Percentiles rank a stretch among this genome's conserved stretches.
Conservation (phyloP, 1,139 yeast genomes). For the Magnusiomyces paraingens region DNA sequence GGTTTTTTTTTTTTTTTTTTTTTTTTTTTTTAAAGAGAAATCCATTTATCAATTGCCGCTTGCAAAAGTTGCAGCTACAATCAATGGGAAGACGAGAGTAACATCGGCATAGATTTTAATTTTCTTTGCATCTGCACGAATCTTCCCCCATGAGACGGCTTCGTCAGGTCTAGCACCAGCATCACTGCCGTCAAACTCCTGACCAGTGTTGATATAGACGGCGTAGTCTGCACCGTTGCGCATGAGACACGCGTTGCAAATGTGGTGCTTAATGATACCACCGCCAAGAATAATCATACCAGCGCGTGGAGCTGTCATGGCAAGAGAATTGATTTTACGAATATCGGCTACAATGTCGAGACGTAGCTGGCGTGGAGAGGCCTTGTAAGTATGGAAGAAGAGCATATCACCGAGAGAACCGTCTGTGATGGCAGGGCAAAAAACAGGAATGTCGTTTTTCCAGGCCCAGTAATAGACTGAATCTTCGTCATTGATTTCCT, state of each 20-base stretch:
- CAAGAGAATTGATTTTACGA: constrained; percentile 80
- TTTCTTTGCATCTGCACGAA: constrained; percentile 84
- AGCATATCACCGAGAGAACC: constrained; percentile 99
- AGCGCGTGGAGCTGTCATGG: constrained; percentile 93
- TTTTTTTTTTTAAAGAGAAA: too few species aligned
- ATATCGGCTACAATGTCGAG: constrained; percentile 92
- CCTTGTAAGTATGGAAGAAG: constrained; percentile 93
- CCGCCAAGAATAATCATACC: constrained; percentile 97
- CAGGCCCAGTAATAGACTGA: constrained; percentile 98
- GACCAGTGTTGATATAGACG: constrained; percentile 94
- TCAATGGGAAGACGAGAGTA: constrained; percentile 89
- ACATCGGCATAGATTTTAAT: constrained; percentile 96
- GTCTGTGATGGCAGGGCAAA: constrained; percentile 96
- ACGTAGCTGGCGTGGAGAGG: constrained; percentile 83
- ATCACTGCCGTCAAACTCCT: constrained; percentile 97
- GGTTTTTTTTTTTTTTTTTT: too few species aligned
- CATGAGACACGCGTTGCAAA: constrained; percentile 96
- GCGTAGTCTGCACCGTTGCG: constrained; percentile 99
- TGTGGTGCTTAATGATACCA: constrained; percentile 93
- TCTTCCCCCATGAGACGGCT: constrained; percentile 98
- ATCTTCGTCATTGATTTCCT: constrained; percentile 86
- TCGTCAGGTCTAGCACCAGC: constrained; percentile 99
- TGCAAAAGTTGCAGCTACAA: constrained; percentile 97
- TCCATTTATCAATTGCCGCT: constrained; percentile 33
- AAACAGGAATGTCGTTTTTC: constrained; percentile 89